These are phyloP conservation scores for Erucastrum elatum DNA, from an alignment of 345 rosid genomes.

Conservation along the genomic window DNA sequence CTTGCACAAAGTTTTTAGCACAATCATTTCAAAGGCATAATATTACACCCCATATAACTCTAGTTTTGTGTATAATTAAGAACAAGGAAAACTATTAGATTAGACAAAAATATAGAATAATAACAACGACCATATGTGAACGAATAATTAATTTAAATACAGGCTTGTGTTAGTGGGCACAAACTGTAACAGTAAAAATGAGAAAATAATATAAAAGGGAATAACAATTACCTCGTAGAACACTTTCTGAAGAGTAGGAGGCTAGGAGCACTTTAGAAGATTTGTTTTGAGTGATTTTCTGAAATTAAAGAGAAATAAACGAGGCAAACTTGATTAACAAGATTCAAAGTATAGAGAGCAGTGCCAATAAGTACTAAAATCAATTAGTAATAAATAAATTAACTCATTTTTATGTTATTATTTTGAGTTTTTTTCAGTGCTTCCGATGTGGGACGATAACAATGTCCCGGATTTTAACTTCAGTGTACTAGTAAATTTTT, in stretches of 20 bases:
- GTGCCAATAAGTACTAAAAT: neutral
- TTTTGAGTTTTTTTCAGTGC: too few species aligned
- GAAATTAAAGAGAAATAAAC: slow-evolving; percentile 3
- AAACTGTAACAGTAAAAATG: slow-evolving; percentile 23
- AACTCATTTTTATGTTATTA: too few species aligned
- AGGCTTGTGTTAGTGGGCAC: slow-evolving; percentile 36
- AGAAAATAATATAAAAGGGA: slow-evolving; percentile 22
- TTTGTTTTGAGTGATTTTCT: slow-evolving; percentile 26
- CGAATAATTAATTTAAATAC: slow-evolving; percentile 26
- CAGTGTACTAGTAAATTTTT: slow-evolving; percentile 25
- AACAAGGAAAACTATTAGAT: slow-evolving; percentile 14
- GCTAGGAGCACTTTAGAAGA: slow-evolving; percentile 30
- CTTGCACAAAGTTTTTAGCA: slow-evolving; percentile 34
- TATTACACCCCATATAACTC: slow-evolving; percentile 33
- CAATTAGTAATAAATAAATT: too few species aligned
- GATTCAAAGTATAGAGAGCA: slow-evolving; percentile 22
- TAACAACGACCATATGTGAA: slow-evolving; percentile 29
- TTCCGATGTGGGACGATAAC: too few species aligned
- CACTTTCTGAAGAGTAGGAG: neutral
- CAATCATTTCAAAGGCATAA: slow-evolving; percentile 36
- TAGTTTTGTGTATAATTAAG: slow-evolving; percentile 19
- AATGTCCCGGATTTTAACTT: neutral
- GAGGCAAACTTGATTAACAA: neutral
- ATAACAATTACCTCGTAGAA: slow-evolving; percentile 41
- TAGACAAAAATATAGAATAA: slow-evolving; percentile 10